Percentiles rank a stretch among this genome's conserved stretches.
Conservation (phyloP, 2,329 filamentous ascomycete genomes). For the Leptographium radiaticola region DNA sequence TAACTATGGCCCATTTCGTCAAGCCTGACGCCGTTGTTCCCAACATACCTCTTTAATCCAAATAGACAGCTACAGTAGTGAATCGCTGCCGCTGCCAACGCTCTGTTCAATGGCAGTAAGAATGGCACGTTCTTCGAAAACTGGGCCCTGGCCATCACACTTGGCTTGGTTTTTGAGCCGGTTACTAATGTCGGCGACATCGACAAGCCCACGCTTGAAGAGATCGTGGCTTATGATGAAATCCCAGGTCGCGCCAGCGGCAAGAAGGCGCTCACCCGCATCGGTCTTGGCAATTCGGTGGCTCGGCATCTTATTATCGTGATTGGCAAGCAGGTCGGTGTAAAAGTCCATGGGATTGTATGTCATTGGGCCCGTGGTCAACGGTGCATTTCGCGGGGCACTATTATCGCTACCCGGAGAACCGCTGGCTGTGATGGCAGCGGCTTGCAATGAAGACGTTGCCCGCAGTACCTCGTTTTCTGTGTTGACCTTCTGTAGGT, state of each 20-base stretch:
- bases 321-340: constrained; percentile 45
- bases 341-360: constrained; percentile 65
- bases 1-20: not conserved
- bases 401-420: constrained; percentile 29
- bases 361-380: constrained; percentile 52
- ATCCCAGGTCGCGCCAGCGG: constrained; percentile 77
- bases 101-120: constrained; percentile 65
- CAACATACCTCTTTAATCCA: not conserved
- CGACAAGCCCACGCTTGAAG: constrained; percentile 64
- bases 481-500: constrained; percentile 71
- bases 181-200: constrained; percentile 71
- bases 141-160: constrained; percentile 79
- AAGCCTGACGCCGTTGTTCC: constrained; percentile 1
- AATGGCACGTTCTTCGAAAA: constrained; percentile 70
- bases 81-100: constrained; percentile 63
- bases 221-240: constrained; percentile 70
- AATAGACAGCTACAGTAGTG: constrained; percentile 36
- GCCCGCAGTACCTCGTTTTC: constrained; percentile 89
- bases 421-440: constrained; percentile 17
- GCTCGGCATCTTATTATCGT: constrained; percentile 49
- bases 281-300: constrained; percentile 57
- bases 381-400: constrained; percentile 29
- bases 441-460: constrained; percentile 39
- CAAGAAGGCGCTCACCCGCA: constrained; percentile 56
- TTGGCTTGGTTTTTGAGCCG: constrained; percentile 59